These are phyloP conservation scores for Neurospora sp. DNA, from an alignment of 2,329 filamentous ascomycete genomes.

Conservation along the genomic window DNA sequence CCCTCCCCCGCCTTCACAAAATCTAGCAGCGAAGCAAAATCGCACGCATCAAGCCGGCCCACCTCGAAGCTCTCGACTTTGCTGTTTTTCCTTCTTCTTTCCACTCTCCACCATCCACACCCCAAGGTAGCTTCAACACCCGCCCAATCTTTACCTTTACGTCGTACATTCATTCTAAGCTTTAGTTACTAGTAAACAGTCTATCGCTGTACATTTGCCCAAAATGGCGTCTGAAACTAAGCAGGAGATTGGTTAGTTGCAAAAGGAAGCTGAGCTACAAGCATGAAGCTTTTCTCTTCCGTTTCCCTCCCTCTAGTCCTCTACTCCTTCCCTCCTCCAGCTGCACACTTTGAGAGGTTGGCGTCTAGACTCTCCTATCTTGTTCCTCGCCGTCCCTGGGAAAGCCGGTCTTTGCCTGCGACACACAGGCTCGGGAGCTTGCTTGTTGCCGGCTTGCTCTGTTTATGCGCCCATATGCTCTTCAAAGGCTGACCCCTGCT, in stretches of 20 bases:
- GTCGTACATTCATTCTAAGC: neutral
- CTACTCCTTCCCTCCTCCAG: neutral
- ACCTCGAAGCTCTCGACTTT: neutral
- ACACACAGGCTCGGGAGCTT: neutral
- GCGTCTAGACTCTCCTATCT: neutral
- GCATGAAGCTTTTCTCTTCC: neutral
- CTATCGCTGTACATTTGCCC: conserved; percentile 3
- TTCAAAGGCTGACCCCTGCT: conserved; percentile 6
- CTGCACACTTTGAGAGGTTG: neutral
- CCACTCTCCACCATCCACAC: conserved; percentile 2
- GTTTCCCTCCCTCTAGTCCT: conserved; percentile 2
- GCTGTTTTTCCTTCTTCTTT: conserved; percentile 8
- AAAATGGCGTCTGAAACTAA: conserved; percentile 28
- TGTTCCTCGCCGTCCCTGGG: neutral
- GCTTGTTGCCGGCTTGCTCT: conserved; percentile 4
- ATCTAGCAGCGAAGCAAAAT: conserved; percentile 18
- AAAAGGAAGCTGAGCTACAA: neutral
- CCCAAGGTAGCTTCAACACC: neutral
- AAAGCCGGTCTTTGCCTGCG: neutral
- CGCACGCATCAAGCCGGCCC: conserved; percentile 10
- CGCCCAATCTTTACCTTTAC: neutral
- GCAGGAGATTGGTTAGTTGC: conserved; percentile 29
- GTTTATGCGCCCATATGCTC: neutral
- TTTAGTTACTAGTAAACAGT: neutral
- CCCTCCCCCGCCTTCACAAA: conserved; percentile 23